A percentile compares a stretch with the other conserved stretches of the same genome.
Conservation (phyloP, 345 rosid species). For the Boechera divaricarpa region DNA sequence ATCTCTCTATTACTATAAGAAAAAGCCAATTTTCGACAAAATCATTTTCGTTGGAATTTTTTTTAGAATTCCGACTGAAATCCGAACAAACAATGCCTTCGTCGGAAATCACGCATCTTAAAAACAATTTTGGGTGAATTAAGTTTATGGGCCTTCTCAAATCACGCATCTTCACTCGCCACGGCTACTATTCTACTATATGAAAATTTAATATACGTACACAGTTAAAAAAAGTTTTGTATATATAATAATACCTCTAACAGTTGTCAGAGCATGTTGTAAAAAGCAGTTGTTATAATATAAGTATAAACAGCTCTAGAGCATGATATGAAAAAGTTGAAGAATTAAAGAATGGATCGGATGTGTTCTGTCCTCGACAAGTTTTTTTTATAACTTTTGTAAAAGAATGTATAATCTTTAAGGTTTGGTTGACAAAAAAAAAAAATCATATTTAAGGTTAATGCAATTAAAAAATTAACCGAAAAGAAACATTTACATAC, state of each 20-base stretch:
- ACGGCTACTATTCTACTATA: not conserved
- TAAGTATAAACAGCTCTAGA: not conserved
- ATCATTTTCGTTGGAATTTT: too few species aligned
- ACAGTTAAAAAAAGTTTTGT: not conserved
- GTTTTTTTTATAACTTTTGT: not conserved
- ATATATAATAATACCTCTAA: not conserved
- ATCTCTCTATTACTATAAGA: not conserved
- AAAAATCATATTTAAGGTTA: not conserved
- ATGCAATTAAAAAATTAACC: not conserved
- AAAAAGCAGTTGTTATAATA: not conserved
- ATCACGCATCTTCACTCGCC: not conserved
- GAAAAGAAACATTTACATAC: not conserved
- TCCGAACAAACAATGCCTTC: too few species aligned
- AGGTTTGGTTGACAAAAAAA: not conserved
- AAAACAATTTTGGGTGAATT: not conserved
- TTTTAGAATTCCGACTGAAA: too few species aligned
- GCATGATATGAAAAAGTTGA: not conserved
- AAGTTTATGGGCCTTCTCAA: not conserved
- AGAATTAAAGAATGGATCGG: not conserved
- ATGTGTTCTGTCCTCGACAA: not conserved
- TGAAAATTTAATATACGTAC: not conserved
- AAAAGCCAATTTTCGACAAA: too few species aligned
- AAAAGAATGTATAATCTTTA: not conserved
- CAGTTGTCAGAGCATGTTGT: constrained; percentile 12
- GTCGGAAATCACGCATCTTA: not conserved